Conservation (phyloP, 2,329 filamentous ascomycete species). For the Teratosphaeria viscida region DNA sequence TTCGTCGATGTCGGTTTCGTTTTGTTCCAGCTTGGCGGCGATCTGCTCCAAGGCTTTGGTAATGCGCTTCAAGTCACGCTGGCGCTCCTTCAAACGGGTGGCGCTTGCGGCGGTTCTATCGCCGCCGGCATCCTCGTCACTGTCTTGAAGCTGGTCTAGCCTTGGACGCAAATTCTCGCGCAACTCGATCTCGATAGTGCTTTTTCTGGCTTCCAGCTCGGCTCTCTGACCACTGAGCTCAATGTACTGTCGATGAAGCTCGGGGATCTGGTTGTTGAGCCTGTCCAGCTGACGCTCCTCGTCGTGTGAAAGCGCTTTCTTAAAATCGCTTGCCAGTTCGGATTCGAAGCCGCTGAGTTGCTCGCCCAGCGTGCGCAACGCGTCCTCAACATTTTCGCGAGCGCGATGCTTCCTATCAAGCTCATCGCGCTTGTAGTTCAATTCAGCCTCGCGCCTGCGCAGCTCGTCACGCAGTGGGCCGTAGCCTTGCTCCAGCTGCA, state of each 20-base stretch:
- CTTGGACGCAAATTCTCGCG: conserved; percentile 81
- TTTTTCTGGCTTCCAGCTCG: conserved; percentile 70
- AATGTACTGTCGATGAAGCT: conserved; percentile 66
- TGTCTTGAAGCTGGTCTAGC: conserved; percentile 72
- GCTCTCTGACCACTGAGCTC: conserved; percentile 62
- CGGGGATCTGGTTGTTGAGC: conserved; percentile 58
- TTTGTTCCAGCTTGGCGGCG: conserved; percentile 56
- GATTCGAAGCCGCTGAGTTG: conserved; percentile 67
- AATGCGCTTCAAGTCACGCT: conserved; percentile 70
- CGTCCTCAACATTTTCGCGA: conserved; percentile 58
- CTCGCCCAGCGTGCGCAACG: conserved; percentile 49
- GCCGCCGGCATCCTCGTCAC: conserved; percentile 57
- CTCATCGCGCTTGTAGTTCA: conserved; percentile 62
- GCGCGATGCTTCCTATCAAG: conserved; percentile 60
- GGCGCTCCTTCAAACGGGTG: conserved; percentile 62
- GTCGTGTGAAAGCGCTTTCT: conserved; percentile 71
- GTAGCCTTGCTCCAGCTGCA: conserved; percentile 71
- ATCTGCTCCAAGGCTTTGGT: conserved; percentile 57
- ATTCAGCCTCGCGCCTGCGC: conserved; percentile 59
- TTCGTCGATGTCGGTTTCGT: conserved; percentile 61
- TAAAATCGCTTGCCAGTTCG: conserved; percentile 79
- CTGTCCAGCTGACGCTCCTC: conserved; percentile 73
- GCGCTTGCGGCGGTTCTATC: conserved; percentile 43
- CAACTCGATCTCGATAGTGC: conserved; percentile 73
- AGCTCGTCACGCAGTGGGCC: conserved; percentile 70